These are phyloP conservation scores for Rhizoclosmatium sp. DNA, from an alignment of 192 early-diverging fungal genomes.

Conservation along the genomic window DNA sequence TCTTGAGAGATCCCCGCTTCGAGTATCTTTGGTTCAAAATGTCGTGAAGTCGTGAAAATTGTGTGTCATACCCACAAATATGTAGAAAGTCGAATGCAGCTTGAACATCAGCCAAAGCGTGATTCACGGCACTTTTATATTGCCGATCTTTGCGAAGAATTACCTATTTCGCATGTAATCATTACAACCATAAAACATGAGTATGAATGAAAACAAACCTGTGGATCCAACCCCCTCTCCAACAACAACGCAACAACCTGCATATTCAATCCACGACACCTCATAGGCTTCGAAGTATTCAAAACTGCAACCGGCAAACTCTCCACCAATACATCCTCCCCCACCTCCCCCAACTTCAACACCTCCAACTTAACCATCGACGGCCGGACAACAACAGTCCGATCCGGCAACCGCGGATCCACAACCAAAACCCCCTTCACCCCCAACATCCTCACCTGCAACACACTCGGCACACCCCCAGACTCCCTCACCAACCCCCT, in stretches of 20 bases:
- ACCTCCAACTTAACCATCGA: slow-evolving; percentile 45
- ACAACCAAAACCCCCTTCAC: slow-evolving; percentile 42
- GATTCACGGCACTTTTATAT: slow-evolving; percentile 31
- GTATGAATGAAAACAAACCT: slow-evolving; percentile 5
- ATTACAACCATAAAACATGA: not conserved
- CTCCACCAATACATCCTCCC: not conserved
- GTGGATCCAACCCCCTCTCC: slow-evolving; percentile 35
- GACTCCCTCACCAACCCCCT: not conserved
- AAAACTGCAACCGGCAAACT: slow-evolving; percentile 30
- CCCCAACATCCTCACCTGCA: slow-evolving; percentile 41
- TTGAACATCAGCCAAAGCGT: slow-evolving; percentile 26
- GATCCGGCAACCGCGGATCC: slow-evolving; percentile 16
- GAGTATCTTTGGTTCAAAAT: slow-evolving; percentile 18
- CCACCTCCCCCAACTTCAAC: slow-evolving; percentile 13
- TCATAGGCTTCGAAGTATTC: slow-evolving; percentile 14
- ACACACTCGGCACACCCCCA: slow-evolving; percentile 20
- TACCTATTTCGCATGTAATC: not conserved
- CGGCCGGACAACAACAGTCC: slow-evolving; percentile 16
- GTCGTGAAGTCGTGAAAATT: slow-evolving; percentile 8
- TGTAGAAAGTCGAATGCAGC: slow-evolving; percentile 35
- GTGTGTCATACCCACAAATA: slow-evolving; percentile 17
- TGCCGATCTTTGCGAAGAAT: slow-evolving; percentile 25
- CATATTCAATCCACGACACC: slow-evolving; percentile 24
- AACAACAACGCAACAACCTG: slow-evolving; percentile 37
- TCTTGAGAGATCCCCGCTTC: not conserved